Conservation (phyloP, 176 grass and related monocot genomes). For the Saccharum officinarum region DNA sequence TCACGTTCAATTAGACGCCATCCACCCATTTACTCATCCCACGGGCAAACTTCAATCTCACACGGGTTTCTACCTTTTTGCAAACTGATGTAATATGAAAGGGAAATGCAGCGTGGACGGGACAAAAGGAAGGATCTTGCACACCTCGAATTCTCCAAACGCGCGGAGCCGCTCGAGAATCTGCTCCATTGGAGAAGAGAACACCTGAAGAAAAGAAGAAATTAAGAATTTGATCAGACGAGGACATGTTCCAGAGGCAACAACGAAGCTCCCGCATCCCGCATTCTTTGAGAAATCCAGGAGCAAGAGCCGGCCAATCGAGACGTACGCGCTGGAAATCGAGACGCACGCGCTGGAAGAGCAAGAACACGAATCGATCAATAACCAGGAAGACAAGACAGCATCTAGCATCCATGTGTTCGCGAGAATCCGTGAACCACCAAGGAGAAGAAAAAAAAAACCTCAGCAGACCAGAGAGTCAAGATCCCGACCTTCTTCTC, state of each 20-base stretch:
- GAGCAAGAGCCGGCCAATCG: slow-evolving; percentile 32
- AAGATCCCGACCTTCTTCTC: slow-evolving; percentile 85
- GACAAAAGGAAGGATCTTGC: not conserved
- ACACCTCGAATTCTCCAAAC: slow-evolving; percentile 99
- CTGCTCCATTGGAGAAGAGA: slow-evolving; percentile 84
- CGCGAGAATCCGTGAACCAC: slow-evolving; percentile 12
- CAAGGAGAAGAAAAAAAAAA: not conserved
- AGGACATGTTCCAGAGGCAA: slow-evolving; percentile 7
- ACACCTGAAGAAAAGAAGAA: slow-evolving; percentile 50
- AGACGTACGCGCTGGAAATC: slow-evolving; percentile 36
- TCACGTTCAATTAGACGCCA: slow-evolving; percentile 34
- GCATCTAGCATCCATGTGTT: slow-evolving; percentile 9
- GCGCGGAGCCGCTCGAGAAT: slow-evolving; percentile 90
- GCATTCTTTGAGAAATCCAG: slow-evolving; percentile 31
- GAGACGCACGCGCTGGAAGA: slow-evolving; percentile 27
- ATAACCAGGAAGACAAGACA: slow-evolving; percentile 5
- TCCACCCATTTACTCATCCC: slow-evolving; percentile 35
- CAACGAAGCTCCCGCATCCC: slow-evolving; percentile 14
- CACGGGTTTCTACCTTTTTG: slow-evolving; percentile 24
- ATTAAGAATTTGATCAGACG: slow-evolving; percentile 15
- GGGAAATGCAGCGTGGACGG: slow-evolving; percentile 13
- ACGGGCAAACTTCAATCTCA: slow-evolving; percentile 30
- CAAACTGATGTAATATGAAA: slow-evolving; percentile 17
- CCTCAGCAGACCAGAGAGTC: not conserved
- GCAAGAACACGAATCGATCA: slow-evolving; percentile 29